Percentiles rank a stretch among this genome's conserved stretches.
These are phyloP conservation scores for Stagonosporopsis cucurbitacearum DNA, from an alignment of 2,329 filamentous ascomycete species.

Conservation along the genomic window DNA sequence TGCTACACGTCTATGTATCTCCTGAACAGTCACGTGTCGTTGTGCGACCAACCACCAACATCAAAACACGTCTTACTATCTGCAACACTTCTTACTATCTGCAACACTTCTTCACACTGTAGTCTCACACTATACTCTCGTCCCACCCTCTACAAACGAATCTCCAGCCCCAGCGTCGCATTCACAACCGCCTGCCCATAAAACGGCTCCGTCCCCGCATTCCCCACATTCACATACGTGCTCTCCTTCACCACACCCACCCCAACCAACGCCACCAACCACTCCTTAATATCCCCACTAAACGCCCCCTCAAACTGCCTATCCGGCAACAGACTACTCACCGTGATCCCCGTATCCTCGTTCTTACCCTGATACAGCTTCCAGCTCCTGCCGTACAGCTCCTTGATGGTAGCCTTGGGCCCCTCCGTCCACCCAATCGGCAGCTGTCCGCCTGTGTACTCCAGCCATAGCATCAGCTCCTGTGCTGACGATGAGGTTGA, in stretches of 20 bases:
- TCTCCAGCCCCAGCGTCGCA: slow-evolving; percentile 31
- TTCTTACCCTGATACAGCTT: slow-evolving; percentile 54
- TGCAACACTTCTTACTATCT: no score
- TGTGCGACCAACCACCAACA: no score
- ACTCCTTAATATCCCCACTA: slow-evolving; percentile 52
- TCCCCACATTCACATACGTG: slow-evolving; percentile 55
- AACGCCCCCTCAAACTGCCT: slow-evolving; percentile 51
- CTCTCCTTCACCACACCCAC: slow-evolving; percentile 47
- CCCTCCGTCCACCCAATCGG: slow-evolving; percentile 51
- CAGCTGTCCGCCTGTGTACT: slow-evolving; percentile 54
- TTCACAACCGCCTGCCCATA: slow-evolving; percentile 30
- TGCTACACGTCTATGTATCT: no score
- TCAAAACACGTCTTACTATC: no score
- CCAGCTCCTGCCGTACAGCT: slow-evolving; percentile 49
- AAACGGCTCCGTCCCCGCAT: slow-evolving; percentile 45
- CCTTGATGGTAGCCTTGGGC: slow-evolving; percentile 28
- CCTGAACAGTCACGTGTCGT: no score
- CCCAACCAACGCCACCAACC: slow-evolving; percentile 49
- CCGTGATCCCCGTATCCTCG: slow-evolving; percentile 53
- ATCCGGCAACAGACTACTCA: slow-evolving; percentile 49
- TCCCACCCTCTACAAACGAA: slow-evolving; percentile 19
- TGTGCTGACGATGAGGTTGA: slow-evolving; percentile 50
- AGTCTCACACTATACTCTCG: no score
- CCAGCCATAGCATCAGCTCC: slow-evolving; percentile 56
- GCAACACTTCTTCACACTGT: no score